These are phyloP conservation scores for Tetracladium marchalianum DNA, from an alignment of 495 filamentous ascomycete genomes.

Conservation along the genomic window DNA sequence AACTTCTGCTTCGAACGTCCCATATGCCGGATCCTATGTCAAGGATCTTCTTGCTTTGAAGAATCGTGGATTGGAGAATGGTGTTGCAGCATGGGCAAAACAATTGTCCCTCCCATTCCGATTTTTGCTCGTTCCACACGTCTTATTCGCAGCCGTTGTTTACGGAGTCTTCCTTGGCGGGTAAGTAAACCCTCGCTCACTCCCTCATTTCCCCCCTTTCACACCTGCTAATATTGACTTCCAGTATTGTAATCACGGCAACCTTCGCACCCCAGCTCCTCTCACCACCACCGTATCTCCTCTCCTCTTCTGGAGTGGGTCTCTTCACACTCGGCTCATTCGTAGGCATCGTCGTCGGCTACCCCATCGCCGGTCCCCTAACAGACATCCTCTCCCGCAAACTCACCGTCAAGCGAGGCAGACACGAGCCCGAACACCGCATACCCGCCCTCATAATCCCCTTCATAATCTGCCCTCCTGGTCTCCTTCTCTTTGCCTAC, in stretches of 20 bases:
- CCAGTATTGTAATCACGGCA: conserved; percentile 42
- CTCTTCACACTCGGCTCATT: conserved; percentile 36
- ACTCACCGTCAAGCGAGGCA: conserved; percentile 24
- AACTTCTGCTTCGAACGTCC: conserved; percentile 11
- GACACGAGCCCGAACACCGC: conserved; percentile 47
- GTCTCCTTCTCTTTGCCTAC: too few species aligned
- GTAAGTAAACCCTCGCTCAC: conserved; percentile 28
- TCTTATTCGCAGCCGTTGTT: conserved; percentile 15
- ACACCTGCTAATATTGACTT: too few species aligned
- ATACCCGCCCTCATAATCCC: conserved; percentile 38
- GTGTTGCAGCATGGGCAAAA: conserved; percentile 7
- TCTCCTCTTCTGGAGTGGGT: conserved; percentile 34
- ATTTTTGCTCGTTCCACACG: conserved; percentile 17
- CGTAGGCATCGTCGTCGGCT: conserved; percentile 25
- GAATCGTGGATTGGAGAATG: conserved; percentile 8
- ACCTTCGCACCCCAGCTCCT: conserved; percentile 40
- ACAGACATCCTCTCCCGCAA: conserved; percentile 29
- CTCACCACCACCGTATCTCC: conserved; percentile 40
- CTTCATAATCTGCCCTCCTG: too few species aligned
- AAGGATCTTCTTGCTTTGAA: conserved; percentile 22
- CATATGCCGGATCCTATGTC: conserved; percentile 25
- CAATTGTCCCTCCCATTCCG: conserved; percentile 27
- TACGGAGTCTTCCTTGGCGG: conserved; percentile 29
- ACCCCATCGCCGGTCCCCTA: conserved; percentile 36
- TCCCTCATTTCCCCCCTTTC: conserved; percentile 22